Evolutionary conservation across 164 flowering plant genomes (phyloP), one percentile per base, ranked within the genome.

Genomic region (Amborella trichopoda): DNA sequence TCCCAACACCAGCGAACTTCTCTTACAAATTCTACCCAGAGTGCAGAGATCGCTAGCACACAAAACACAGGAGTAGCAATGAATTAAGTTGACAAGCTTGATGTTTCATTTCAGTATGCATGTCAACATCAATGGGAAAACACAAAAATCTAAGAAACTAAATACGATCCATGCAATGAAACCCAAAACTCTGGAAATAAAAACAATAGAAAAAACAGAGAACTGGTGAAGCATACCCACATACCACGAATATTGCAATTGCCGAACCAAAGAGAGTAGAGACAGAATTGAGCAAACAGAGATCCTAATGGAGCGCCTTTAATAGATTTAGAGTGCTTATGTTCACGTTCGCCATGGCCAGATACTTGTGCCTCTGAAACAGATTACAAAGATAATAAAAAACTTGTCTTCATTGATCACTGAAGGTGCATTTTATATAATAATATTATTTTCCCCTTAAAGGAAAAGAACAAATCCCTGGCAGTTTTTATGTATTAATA

Each of bases 1-100:
- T 93, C 99, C 99, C 99, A 93, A 50, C 73, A 93, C 91, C 95
- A 93, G 48, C 99, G 90, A 59, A 87, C 83, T 71, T 88, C 99
- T 49, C 95, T 72, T 33, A 84, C 88, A 67, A 93, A 93, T 60
- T 93, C 99, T 65, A 84, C 71, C 99, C 99, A 93, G 49, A 93
- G 83, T 46, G 67, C 41, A 39, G 99, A 83, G 55, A 93, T 74
- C 41, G 96, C 99, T 93, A 62, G 8, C 40, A 37, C 5, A 8
- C 34, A 30, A 30, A 30, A 30, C 11, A 30, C 11, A 30, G 34
- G 34, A 14, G 34, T 8, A 14, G 34, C 9, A 30, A 30, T 9
- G 14, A 30, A 30, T 30, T 14, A 30, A 8, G 14, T 30, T 10
- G 11, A 32, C n/a, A 10, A 32, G 36, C 36, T 32, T 32, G 36